A percentile compares a stretch with the other conserved stretches of the same genome.
These are phyloP conservation scores for Sphagnum magellanicum DNA, from an alignment of 228 moss, liverwort and hornwort species.

Conservation along the genomic window DNA sequence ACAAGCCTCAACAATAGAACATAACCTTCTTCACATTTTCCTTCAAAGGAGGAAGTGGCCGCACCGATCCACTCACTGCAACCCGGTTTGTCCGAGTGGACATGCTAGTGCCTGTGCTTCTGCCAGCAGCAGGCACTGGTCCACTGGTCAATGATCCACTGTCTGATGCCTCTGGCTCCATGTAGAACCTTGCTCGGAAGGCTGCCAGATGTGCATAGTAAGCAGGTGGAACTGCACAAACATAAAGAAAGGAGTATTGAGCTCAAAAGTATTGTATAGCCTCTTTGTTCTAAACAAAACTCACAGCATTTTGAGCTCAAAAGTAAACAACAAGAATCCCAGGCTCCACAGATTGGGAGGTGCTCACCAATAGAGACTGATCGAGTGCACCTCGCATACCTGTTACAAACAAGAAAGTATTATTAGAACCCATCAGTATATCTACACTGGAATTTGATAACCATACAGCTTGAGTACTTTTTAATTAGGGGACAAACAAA, in stretches of 20 bases:
- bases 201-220: conserved; percentile 96
- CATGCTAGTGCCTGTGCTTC: conserved; percentile 39
- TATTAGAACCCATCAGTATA: neutral
- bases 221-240: conserved; percentile 52
- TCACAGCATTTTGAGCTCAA: too few species aligned
- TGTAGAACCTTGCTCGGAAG: conserved; percentile 91
- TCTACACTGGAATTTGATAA: too few species aligned
- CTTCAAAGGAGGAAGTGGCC: conserved; percentile 53
- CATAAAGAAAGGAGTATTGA: neutral
- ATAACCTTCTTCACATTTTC: conserved; percentile 58
- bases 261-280: too few species aligned
- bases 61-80: conserved; percentile 25
- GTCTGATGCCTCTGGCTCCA: conserved; percentile 95
- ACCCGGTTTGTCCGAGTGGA: conserved; percentile 28
- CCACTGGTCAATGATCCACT: conserved; percentile 75
- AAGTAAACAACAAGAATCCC: too few species aligned
- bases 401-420: conserved; percentile 11
- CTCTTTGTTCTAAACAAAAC: too few species aligned
- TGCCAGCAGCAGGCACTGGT: conserved; percentile 27
- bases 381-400: conserved; percentile 90
- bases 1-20: conserved; percentile 32
- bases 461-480: too few species aligned
- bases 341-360: neutral
- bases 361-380: conserved; percentile 82
- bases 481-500: too few species aligned